Evolutionary conservation across 257 asterid species (phyloP), one percentile per base, ranked within the genome.

Genomic region (Fraxinus quadrangulata): DNA sequence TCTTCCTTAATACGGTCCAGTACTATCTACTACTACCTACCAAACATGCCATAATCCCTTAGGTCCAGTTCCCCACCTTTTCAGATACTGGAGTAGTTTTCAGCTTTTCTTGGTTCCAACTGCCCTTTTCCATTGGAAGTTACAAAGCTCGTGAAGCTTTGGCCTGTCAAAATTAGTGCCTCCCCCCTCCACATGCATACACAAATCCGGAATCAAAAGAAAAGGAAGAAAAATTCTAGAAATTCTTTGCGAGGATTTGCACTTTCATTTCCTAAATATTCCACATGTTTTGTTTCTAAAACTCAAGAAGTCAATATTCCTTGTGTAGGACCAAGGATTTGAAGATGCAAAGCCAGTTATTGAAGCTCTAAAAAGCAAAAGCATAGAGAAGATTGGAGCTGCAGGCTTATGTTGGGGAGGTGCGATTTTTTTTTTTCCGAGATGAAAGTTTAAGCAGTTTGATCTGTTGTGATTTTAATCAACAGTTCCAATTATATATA

Each of bases 321-420:
- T 65, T 73, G 30, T 33, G 23, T 72, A 91, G 93, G 90, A 84
- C 79, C 86, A 89, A 86, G 90, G 78, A 40, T 87, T 89, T 45
- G 90, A 88, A 77, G 79, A 88, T 69, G 90, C 93, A 77, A 91
- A 88, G 67, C 87, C 86, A 56, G 76, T 91, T 34, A 83, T 91
- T 67, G 92, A 88, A 84, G 93, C 88, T 81, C 66, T 91, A 4
- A 89, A 88, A 81, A 80, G 88, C 85, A 87, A 85, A 69, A 92
- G 94, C 71, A 70, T 81, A 71, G 80, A 85, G 47, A 87, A 86
- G 81, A 81, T 90, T 21, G 96, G 92, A 77, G 96, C 91, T 67
- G 93, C 36, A 33, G 96, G 96, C 76, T 90, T 86, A 78, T 90
- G 94, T 37, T 90, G 96, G 92, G 94, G 94, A 81, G 94, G 96